Evolutionary conservation across 2,329 filamentous ascomycete species (phyloP).

Genomic region (Alternaria atra): DNA sequence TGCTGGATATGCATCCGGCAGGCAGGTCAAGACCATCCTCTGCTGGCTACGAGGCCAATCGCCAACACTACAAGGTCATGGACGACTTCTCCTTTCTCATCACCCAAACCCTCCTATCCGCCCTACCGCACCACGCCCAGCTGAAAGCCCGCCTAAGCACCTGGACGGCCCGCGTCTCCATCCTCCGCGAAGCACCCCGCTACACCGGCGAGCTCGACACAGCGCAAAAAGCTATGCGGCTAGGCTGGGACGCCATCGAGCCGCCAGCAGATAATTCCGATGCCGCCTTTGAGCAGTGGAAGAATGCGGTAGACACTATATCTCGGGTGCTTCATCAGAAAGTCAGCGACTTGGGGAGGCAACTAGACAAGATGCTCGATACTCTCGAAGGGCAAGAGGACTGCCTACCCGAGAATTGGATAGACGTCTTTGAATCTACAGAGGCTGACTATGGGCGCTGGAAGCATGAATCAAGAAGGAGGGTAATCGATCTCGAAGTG

Average conservation of each 20-base stretch:
- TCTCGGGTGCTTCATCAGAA: constrained; percentile 71
- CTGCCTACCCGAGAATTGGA: constrained; percentile 84
- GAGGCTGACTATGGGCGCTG: constrained; percentile 83
- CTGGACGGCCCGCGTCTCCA: constrained; percentile 80
- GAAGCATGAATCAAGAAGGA: constrained; percentile 79
- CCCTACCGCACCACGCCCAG: constrained; percentile 80
- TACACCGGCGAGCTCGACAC: constrained; percentile 72
- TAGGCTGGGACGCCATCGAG: constrained; percentile 72
- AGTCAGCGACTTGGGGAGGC: constrained; percentile 73
- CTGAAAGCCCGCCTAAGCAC: constrained; percentile 75
- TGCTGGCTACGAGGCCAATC: constrained; percentile 43
- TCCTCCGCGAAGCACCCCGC: constrained; percentile 76
- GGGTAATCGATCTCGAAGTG: constrained; percentile 72
- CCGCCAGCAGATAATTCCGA: constrained; percentile 45
- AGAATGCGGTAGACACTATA: constrained; percentile 60
- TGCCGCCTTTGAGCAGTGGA: constrained; percentile 44
- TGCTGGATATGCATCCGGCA: constrained; percentile 78
- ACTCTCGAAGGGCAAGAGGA: constrained; percentile 84
- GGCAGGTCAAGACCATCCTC: constrained; percentile 58
- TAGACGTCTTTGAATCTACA: constrained; percentile 82
- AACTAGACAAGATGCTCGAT: constrained; percentile 87
- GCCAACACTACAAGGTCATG: constrained; percentile 70
- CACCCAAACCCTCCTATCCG: constrained; percentile 89
- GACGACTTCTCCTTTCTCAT: constrained; percentile 91
- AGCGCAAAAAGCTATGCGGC: constrained; percentile 69